These are phyloP conservation scores for Coelastrella sp. DNA, from an alignment of 139 green algal species.

Conservation along the genomic window DNA sequence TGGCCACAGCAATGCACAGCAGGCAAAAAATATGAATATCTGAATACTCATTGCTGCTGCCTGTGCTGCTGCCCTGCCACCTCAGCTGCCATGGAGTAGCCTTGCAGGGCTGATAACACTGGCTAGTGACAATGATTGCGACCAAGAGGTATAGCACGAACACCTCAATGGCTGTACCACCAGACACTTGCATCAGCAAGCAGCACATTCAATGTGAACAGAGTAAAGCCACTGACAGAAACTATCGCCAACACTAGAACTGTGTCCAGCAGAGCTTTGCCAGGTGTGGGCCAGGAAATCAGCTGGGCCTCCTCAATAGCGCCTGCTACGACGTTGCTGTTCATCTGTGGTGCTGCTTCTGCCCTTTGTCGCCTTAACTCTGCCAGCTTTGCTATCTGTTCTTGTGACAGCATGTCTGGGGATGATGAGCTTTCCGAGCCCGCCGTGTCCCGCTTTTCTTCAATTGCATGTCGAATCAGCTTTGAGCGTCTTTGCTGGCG, in stretches of 20 bases:
- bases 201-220: constrained; percentile 63
- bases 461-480: constrained; percentile 13
- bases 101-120: too few relatives aligned
- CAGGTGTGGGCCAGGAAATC: constrained; percentile 61
- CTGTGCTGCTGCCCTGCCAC: too few relatives aligned
- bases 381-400: constrained; percentile 38
- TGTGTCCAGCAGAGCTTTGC: constrained; percentile 63
- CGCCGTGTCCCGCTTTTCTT: constrained; percentile 48
- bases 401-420: constrained; percentile 40
- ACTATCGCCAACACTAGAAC: constrained; percentile 65
- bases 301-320: constrained; percentile 61
- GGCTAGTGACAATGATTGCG: too few relatives aligned
- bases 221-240: constrained; percentile 40
- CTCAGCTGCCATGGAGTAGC: too few relatives aligned
- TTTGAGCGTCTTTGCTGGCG: neutral
- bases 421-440: neutral
- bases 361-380: constrained; percentile 46
- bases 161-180: constrained; percentile 59
- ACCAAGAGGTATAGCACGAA: too few relatives aligned
- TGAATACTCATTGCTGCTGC: too few relatives aligned
- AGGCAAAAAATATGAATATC: too few relatives aligned
- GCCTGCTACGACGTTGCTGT: constrained; percentile 53
- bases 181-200: constrained; percentile 52
- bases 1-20: too few relatives aligned
- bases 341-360: neutral